Conservation (phyloP, 306 rosid genomes). For the Trifolium subterraneum region DNA sequence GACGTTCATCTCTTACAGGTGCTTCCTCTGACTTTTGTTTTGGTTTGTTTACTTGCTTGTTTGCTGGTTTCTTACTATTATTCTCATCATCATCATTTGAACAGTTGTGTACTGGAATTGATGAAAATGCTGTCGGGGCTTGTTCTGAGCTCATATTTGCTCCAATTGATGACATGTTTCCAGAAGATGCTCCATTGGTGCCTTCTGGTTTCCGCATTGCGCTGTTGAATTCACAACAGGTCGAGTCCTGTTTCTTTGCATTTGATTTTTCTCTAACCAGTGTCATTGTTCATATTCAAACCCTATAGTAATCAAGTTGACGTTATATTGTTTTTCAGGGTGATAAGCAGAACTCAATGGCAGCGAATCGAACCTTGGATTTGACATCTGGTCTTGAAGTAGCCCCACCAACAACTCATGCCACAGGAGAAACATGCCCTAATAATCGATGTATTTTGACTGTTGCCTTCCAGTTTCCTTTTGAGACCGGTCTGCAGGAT, state of each 20-base stretch:
- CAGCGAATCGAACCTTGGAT: conserved; percentile 75
- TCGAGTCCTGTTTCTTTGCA: conserved; percentile 56
- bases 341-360: conserved; percentile 62
- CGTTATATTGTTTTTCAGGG: conserved; percentile 50
- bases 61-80: neutral
- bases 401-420: conserved; percentile 56
- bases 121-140: conserved; percentile 81
- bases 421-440: conserved; percentile 57
- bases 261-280: conserved; percentile 52
- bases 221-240: conserved; percentile 87
- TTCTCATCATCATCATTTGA: neutral
- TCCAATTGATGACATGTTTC: conserved; percentile 90
- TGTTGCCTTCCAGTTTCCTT: conserved; percentile 96
- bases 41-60: neutral
- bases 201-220: conserved; percentile 97
- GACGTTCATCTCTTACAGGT: conserved; percentile 99
- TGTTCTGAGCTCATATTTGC: conserved; percentile 91
- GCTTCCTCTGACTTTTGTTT: conserved; percentile 18
- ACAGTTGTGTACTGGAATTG: conserved; percentile 83
- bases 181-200: conserved; percentile 81
- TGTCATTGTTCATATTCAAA: conserved; percentile 8
- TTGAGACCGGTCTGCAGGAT: conserved; percentile 81
- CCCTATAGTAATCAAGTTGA: conserved; percentile 1
- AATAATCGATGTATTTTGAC: conserved; percentile 81
- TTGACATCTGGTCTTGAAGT: conserved; percentile 93